Evolutionary conservation across 306 rosid species (phyloP), one percentile per base, ranked within the genome.

Genomic region (Boehmeria nivea): DNA sequence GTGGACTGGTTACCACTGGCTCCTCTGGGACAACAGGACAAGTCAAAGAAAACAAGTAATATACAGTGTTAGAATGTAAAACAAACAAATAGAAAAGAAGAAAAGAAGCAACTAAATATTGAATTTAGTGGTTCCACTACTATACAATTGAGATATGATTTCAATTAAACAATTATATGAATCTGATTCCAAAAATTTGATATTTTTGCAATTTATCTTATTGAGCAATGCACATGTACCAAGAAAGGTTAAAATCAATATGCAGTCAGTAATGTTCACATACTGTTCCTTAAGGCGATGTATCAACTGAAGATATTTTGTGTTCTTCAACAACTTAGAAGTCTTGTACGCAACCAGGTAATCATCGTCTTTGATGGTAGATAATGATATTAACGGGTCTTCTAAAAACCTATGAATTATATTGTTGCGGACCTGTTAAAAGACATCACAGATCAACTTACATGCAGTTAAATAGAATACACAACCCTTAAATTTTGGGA

Each of bases 201-300:
- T 52, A 52, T 24, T n/a, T 26, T 52, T 15, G 40, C 22, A 25
- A 11, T 52, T 4, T 6, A 52, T 12, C 15, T 4, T 12, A 7
- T 10, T 11, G 17, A 46, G 10, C 46, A 4, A 3, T 31, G 36
- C 4, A 14, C 3, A 40, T 3, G 4, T 10, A n/a, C 15, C 3
- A 40, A 40, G 45, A 40, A 40, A 40, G 5, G 15, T 12, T 3
- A 43, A 8, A 21, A 12, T 45, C 18, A 17, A n/a, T 45, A 43
- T 11, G 20, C 16, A 2, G 18, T n/a, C 6, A 11, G 18, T 17
- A 52, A 62, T 49, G 49, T 11, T 44, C 28, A 83, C 95, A 48
- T 86, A 89, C 97, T 72, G 90, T 60, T 84, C 95, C 69, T 80
- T 73, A 21, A 65, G 87, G 49, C 93, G 94, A 64, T 87, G 98